phyloP scores from a whole-genome alignment of 2,329 filamentous ascomycete genomes.

The Fusarium sp. region DNA sequence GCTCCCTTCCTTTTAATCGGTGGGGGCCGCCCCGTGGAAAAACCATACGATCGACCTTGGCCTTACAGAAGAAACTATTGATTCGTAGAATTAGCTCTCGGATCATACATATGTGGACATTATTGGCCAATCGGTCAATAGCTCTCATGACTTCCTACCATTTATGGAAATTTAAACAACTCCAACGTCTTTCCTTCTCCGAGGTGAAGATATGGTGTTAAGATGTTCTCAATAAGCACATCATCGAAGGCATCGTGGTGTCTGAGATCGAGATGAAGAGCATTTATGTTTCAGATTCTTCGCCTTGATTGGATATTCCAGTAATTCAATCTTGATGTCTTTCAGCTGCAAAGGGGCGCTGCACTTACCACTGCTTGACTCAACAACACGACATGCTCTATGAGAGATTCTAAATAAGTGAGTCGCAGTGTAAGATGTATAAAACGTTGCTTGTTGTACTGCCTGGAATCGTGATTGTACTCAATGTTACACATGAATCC shows the following conservation, averaged over 20 bases:
- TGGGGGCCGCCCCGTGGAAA: constrained; percentile 13
- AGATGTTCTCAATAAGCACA: neutral
- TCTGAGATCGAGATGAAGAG: neutral
- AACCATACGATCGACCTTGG: constrained; percentile 30
- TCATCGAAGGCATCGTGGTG: neutral
- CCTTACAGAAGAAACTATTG: constrained; percentile 10
- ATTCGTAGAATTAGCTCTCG: constrained; percentile 13
- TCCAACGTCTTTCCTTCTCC: neutral
- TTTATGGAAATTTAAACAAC: neutral
- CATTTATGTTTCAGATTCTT: neutral
- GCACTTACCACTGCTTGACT: neutral
- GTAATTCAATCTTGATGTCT: neutral
- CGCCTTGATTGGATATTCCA: neutral
- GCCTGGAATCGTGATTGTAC: neutral
- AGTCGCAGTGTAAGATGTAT: neutral
- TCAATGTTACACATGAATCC: neutral
- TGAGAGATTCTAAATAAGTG: neutral
- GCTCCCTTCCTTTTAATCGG: constrained; percentile 5
- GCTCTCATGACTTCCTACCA: neutral
- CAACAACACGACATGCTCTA: neutral
- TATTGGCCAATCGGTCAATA: constrained; percentile 13
- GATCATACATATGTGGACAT: constrained; percentile 21
- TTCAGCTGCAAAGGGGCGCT: neutral
- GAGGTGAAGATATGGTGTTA: neutral
- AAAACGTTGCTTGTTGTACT: neutral